phyloP scores from a whole-genome alignment of 129 eudicot species.

The Helianthus tuberosus region DNA sequence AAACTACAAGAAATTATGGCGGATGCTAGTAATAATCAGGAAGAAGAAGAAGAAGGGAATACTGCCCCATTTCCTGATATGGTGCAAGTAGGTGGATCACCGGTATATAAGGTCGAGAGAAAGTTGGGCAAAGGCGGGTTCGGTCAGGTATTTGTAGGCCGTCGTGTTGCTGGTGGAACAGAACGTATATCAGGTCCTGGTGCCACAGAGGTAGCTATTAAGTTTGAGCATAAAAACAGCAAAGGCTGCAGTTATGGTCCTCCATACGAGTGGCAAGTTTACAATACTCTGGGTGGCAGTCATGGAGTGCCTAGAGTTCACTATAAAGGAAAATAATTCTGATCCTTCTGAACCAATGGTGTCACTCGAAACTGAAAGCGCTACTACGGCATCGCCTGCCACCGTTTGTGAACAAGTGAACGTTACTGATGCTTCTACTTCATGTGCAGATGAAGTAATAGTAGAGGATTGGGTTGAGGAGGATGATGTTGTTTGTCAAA shows the following conservation, averaged over 20 bases:
- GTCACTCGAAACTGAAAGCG: too few species aligned
- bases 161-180: slow-evolving; percentile 64
- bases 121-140: slow-evolving; percentile 82
- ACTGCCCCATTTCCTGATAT: slow-evolving; percentile 72
- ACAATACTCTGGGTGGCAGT: slow-evolving; percentile 88
- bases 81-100: slow-evolving; percentile 88
- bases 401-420: too few species aligned
- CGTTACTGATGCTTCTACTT: too few species aligned
- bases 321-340: slow-evolving; percentile 80
- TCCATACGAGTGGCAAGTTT: slow-evolving; percentile 92
- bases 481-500: too few species aligned
- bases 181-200: slow-evolving; percentile 54
- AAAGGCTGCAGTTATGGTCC: slow-evolving; percentile 87
- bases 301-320: slow-evolving; percentile 90
- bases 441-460: too few species aligned
- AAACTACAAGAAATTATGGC: slow-evolving; percentile 38
- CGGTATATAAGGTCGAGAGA: slow-evolving; percentile 69
- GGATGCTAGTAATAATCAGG: slow-evolving; percentile 67
- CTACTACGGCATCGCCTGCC: too few species aligned
- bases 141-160: slow-evolving; percentile 83
- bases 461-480: too few species aligned
- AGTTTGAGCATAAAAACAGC: slow-evolving; percentile 80
- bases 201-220: slow-evolving; percentile 74
- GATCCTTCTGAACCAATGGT: too few species aligned
- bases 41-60: slow-evolving; percentile 67